Evolutionary conservation across 1,139 yeast species (phyloP), one percentile per base, ranked within the genome.

Genomic region (Hemisphaericaspora xylofermentans): DNA sequence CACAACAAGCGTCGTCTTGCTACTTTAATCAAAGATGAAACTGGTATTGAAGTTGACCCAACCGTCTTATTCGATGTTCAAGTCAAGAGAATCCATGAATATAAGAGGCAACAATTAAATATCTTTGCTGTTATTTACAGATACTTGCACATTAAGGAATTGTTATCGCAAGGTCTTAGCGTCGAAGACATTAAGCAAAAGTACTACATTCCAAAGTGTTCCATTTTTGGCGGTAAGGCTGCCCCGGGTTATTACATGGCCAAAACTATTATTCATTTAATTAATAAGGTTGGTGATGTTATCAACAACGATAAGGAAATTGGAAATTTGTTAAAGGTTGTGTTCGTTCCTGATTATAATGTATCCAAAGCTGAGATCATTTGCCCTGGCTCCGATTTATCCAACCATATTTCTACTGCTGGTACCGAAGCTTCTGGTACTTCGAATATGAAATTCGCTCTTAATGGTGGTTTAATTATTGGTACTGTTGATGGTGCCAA

Each of bases 401-500:
- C 95, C 38, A 94, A 89, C 66, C 98, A 89, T 66, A 91, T 89
- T 52, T 88, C 96, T n/a, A 89, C 97, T 37, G 97, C 97, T 9
- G 98, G 98, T 54, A 89, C 98, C 18, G 98, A 89, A 64, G 97
- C 96, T 19, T 85, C 95, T 1, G 97, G 97, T 61, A 89, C 98
- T 35, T 86, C 95, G 36, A 89, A 89, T 70, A 89, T 89, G 97
- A 91, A 89, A 69, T 89, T 89, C 61, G 96, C 89, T 24, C 71
- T 89, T 65, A 89, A 88, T 58, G 97, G 96, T 64, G 97, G 97
- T 40, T 76, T 91, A 51, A 87, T 89, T 52, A 84, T 89, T 54
- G 98, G 98, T 60, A 89, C 97, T 14, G 96, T 91, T 51, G 97
- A 91, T 60, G 97, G 98, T 60, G 97, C 97, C 48, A 91, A 89